phyloP scores from a whole-genome alignment of 345 rosid species.

The Rubroshorea leprosula region DNA sequence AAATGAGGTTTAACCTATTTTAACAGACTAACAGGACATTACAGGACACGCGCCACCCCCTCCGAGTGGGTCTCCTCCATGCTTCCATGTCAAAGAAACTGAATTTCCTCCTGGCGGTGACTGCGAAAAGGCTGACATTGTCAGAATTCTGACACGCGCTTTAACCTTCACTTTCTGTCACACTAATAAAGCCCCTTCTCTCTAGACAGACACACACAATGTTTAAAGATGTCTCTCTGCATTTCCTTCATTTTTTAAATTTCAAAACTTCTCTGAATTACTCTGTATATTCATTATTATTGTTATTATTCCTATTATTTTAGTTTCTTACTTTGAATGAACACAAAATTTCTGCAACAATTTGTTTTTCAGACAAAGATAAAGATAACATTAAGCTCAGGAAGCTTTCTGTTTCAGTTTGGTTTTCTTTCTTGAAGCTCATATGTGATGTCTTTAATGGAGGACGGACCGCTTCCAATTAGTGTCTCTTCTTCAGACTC shows the following conservation, averaged over 20 bases:
- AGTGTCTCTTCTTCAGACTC: not conserved
- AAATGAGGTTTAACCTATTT: too few relatives aligned
- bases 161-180: constrained; percentile 19
- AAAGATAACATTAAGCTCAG: too few relatives aligned
- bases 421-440: constrained; percentile 4
- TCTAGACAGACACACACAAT: not conserved
- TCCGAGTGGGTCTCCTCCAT: not conserved
- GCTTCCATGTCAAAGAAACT: constrained; percentile 3
- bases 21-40: not conserved
- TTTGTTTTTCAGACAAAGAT: not conserved
- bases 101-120: too few relatives aligned
- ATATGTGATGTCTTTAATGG: constrained; percentile 12
- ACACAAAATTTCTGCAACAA: not conserved
- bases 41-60: not conserved
- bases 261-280: not conserved
- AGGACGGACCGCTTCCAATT: constrained; percentile 11
- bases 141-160: constrained; percentile 31
- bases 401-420: not conserved
- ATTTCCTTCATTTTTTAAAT: not conserved
- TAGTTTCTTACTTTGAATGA: too few relatives aligned
- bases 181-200: not conserved
- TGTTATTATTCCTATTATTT: too few relatives aligned
- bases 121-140: constrained; percentile 22
- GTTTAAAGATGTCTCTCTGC: not conserved
- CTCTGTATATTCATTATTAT: too few relatives aligned